phyloP scores from a whole-genome alignment of 129 eudicot species.

The carrot (Daucus carota) region DNA sequence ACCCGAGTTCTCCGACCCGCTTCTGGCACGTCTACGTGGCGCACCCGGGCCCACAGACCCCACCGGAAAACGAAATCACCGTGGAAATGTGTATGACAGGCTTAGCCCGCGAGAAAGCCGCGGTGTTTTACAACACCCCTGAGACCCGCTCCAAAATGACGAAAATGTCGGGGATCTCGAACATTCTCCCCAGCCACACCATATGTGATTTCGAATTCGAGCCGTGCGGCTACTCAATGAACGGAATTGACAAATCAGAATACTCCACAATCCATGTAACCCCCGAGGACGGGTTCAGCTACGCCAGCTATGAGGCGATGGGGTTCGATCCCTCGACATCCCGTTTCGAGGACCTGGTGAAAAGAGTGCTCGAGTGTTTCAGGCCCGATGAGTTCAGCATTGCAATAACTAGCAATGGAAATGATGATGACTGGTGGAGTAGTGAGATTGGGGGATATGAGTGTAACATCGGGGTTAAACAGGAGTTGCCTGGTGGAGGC shows the following conservation, averaged over 20 bases:
- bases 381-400: slow-evolving; percentile 29
- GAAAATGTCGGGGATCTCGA: slow-evolving; percentile 23
- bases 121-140: slow-evolving; percentile 23
- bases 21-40: slow-evolving; percentile 39
- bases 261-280: slow-evolving; percentile 42
- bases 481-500: slow-evolving; percentile 33
- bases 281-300: slow-evolving; percentile 42
- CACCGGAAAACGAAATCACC: slow-evolving; percentile 5
- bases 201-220: slow-evolving; percentile 39
- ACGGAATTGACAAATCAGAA: slow-evolving; percentile 29
- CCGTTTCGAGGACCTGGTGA: slow-evolving; percentile 18
- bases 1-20: slow-evolving; percentile 6
- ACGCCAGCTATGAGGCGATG: slow-evolving; percentile 37
- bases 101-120: slow-evolving; percentile 16
- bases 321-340: slow-evolving; percentile 26
- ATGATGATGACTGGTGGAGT: slow-evolving; percentile 5
- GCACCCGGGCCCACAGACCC: background rate
- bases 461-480: slow-evolving; percentile 21
- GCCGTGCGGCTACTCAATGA: slow-evolving; percentile 47
- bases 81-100: slow-evolving; percentile 44
- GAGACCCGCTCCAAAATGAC: slow-evolving; percentile 21
- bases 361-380: slow-evolving; percentile 31
- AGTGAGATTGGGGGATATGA: slow-evolving; percentile 23
- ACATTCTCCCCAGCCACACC: slow-evolving; percentile 22
- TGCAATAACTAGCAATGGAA: slow-evolving; percentile 25